These are phyloP conservation scores for Rhazya stricta DNA, from an alignment of 257 asterid species.

Conservation along the genomic window DNA sequence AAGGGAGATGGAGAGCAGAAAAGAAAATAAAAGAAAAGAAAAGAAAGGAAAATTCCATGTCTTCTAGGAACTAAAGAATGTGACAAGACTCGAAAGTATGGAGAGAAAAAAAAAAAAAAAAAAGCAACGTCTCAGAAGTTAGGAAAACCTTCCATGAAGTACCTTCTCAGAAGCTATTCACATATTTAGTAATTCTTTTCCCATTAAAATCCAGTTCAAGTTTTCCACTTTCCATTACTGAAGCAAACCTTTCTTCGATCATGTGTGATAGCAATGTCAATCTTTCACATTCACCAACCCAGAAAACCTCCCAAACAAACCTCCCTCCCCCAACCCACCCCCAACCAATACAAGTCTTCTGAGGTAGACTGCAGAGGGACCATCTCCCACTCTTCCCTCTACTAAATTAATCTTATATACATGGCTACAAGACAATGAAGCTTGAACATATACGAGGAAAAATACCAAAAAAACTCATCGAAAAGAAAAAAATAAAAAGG, in stretches of 20 bases:
- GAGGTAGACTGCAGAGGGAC: slow-evolving; percentile 19
- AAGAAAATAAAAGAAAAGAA: not conserved
- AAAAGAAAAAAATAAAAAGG: not conserved
- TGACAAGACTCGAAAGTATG: slow-evolving; percentile 13
- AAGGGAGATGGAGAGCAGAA: not conserved
- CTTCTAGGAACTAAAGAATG: slow-evolving; percentile 16
- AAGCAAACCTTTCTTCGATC: not conserved
- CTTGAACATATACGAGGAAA: slow-evolving; percentile 6
- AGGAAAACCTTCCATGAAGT: not conserved
- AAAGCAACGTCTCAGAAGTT: slow-evolving; percentile 4
- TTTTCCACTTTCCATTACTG: not conserved
- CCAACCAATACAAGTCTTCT: slow-evolving; percentile 10
- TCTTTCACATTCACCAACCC: slow-evolving; percentile 25
- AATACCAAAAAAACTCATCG: slow-evolving; percentile 7
- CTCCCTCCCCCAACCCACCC: not conserved
- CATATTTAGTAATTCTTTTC: not conserved
- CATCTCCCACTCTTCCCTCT: slow-evolving; percentile 16
- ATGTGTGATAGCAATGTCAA: slow-evolving; percentile 11
- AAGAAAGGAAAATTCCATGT: slow-evolving; percentile 2
- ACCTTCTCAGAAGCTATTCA: slow-evolving; percentile 10
- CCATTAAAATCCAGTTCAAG: not conserved
- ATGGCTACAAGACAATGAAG: slow-evolving; percentile 20
- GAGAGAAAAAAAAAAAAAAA: too few relatives aligned
- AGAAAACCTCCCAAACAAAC: slow-evolving; percentile 4
- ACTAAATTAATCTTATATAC: slow-evolving; percentile 3